Base-by-base conservation (phyloP, 139 green algal genomes). In the Chlorella vulgaris region DNA sequence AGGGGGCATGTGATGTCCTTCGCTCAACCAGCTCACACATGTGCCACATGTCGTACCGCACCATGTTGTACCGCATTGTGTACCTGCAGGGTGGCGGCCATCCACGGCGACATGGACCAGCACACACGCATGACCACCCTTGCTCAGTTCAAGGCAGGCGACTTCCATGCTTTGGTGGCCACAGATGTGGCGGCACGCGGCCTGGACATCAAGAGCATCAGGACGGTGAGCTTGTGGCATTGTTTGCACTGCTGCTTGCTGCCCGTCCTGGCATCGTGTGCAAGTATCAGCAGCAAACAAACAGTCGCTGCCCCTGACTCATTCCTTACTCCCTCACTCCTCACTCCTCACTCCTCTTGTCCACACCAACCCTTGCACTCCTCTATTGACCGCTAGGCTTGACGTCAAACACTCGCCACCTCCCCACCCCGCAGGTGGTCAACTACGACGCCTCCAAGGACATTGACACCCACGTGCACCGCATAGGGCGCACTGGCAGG, bases 31-130 rank as follows among this genome's bases (percentile, higher is more conserved):
- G n/a, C n/a, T n/a, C n/a, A n/a, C n/a, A n/a, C n/a, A n/a, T n/a
- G n/a, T n/a, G n/a, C n/a, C n/a, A n/a, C n/a, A n/a, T n/a, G n/a
- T n/a, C n/a, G n/a, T n/a, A n/a, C n/a, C n/a, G n/a, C n/a, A n/a
- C n/a, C n/a, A n/a, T n/a, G 61, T 68, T 38, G 3, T 35, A 33
- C 28, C 24, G 33, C 10, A 8, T 22, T 68, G 74, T 60, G 15
- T 26, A 66, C 73, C 10, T 86, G 88, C 78, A 91, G 88, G 60
- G 90, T 88, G 3, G 95, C 61, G 1, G 91, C 87, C 28, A 95
- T 99, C 51, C 96, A 99, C 83, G 96, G 96, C 26, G 96, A 98
- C 83, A 94, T 98, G 91, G 93, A 98, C 82, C 96, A 98, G 89
- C 78, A 82, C 78, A 81, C 82, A 7, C 87, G 93, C 66, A 93